These are phyloP conservation scores for Pythium volutum DNA, from an alignment of 352 stramenopile species.

Conservation along the genomic window DNA sequence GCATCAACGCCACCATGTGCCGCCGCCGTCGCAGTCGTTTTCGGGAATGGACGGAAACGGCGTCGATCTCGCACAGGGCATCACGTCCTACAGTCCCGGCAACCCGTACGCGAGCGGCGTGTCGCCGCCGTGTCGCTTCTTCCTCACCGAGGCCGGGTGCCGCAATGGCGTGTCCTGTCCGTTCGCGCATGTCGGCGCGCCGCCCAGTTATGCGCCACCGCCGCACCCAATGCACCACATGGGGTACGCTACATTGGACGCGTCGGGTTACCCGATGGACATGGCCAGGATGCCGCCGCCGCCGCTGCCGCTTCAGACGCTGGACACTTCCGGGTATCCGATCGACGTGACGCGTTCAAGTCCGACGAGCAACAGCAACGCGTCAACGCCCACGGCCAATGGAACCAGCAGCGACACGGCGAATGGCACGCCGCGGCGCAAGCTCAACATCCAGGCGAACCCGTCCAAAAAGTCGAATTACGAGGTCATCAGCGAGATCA, in stretches of 20 bases:
- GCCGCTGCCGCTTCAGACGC: constrained; percentile 23
- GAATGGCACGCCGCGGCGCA: constrained; percentile 25
- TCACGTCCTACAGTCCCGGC: constrained; percentile 25
- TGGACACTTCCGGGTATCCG: not conserved
- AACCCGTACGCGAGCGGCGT: constrained; percentile 41
- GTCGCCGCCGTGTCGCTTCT: constrained; percentile 54
- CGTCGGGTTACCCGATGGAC: constrained; percentile 2
- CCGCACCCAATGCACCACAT: constrained; percentile 17
- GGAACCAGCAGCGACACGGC: constrained; percentile 1
- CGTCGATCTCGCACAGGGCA: constrained; percentile 4
- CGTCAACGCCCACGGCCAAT: constrained; percentile 10
- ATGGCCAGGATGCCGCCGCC: constrained; percentile 26
- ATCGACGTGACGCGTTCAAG: constrained; percentile 22
- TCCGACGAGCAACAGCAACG: constrained; percentile 17
- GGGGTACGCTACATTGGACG: constrained; percentile 9
- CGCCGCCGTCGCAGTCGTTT: not conserved
- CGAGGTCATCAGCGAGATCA: constrained; percentile 74
- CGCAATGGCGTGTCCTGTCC: constrained; percentile 62
- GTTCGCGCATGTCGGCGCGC: constrained; percentile 39
- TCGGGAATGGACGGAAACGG: constrained; percentile 10
- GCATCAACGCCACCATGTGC: too few relatives aligned
- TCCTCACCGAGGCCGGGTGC: constrained; percentile 44
- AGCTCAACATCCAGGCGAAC: constrained; percentile 68
- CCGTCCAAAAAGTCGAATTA: constrained; percentile 56
- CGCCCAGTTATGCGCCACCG: constrained; percentile 13